Conservation (phyloP, 2,329 filamentous ascomycete genomes). For the Tolypocladium amazonense region DNA sequence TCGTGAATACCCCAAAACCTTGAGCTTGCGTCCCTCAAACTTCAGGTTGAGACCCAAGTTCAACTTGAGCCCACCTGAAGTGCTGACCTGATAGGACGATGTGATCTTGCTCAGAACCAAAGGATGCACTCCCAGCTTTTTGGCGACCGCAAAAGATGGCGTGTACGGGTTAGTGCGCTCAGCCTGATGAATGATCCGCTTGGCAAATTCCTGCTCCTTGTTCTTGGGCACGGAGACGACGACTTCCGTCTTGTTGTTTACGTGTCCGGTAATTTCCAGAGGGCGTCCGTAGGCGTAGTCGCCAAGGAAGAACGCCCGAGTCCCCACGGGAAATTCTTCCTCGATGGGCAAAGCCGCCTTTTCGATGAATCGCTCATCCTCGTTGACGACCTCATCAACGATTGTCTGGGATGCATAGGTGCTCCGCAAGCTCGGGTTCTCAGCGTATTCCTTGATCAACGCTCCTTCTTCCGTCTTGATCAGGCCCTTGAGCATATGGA, state of each 20-base stretch:
- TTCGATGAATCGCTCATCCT: slow-evolving; percentile 89
- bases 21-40: slow-evolving; percentile 90
- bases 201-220: slow-evolving; percentile 74
- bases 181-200: slow-evolving; percentile 58
- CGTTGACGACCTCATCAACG: slow-evolving; percentile 81
- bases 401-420: slow-evolving; percentile 87
- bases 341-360: slow-evolving; percentile 77
- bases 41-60: slow-evolving; percentile 95
- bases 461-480: slow-evolving; percentile 85
- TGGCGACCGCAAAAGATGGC: slow-evolving; percentile 82
- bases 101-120: slow-evolving; percentile 92
- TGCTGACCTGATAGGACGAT: slow-evolving; percentile 77
- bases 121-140: slow-evolving; percentile 69
- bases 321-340: slow-evolving; percentile 78
- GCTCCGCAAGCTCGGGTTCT: slow-evolving; percentile 74
- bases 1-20: slow-evolving; percentile 90
- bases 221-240: slow-evolving; percentile 62
- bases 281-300: slow-evolving; percentile 89
- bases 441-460: slow-evolving; percentile 83
- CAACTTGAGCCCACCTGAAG: slow-evolving; percentile 67
- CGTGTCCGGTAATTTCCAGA: slow-evolving; percentile 69
- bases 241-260: slow-evolving; percentile 65
- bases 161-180: slow-evolving; percentile 66
- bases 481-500: slow-evolving; percentile 88
- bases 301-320: slow-evolving; percentile 84